Base-by-base conservation (phyloP, 2,329 filamentous ascomycete species). In the Penicillium sp. region DNA sequence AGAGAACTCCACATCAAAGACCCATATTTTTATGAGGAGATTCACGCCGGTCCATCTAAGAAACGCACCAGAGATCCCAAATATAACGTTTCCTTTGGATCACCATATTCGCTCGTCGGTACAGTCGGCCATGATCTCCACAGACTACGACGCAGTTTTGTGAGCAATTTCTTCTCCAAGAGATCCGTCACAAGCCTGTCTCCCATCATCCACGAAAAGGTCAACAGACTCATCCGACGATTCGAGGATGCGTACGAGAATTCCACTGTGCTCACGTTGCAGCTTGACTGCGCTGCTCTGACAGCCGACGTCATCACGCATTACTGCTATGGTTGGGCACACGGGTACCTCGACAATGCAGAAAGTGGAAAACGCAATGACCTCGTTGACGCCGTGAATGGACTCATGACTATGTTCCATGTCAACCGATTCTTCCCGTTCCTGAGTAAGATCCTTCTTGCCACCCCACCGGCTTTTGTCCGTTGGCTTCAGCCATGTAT, bases 151-250 rank as follows among this genome's bases (percentile, higher is more conserved):
- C 74, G 78, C 33, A 68, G 59, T 13, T 70, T 74, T 2, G 51
- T 80, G 40, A 77, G 70, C 45, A 72, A 71, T 1, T 80, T 78
- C 67, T 81, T 80, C 62, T 78, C 77, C 10, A 72, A 69, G 29
- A 69, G 69, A 3, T 72, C 72, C 7, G 70, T 79, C 18, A 59
- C 60, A 3, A 55, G 55, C 5, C 65, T 79, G 1, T 71, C 75
- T n/a, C 70, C 71, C 0, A 63, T 75, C 4, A 71, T 81, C 19
- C 61, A 67, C 9, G 60, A 68, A 9, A 77, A 69, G 36, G 64
- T 73, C 1, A 61, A 67, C 6, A 62, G 66, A 33, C 62, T 75
- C 8, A 65, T 63, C 16, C 51, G 24, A 1, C 64, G 65, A 5
- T 65, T 71, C 16, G 63, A 62, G 18, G 48, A 61, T 8, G 65